Evolutionary conservation across 345 rosid species (phyloP), one percentile per base, ranked within the genome.

Genomic region (Sisymbrium altissimum): DNA sequence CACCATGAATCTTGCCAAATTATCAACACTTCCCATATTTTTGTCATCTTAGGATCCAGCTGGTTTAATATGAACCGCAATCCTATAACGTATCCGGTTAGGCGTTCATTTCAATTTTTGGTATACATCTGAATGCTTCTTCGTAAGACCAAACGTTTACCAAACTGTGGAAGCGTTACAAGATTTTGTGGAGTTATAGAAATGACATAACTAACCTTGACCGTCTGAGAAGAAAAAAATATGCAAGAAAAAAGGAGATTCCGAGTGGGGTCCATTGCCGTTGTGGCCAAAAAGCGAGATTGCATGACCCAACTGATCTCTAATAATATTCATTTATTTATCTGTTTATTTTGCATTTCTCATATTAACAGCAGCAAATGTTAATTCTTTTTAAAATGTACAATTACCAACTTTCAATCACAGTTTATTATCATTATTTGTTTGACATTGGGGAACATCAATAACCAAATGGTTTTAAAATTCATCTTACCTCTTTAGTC

Each of bases 221-320:
- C 6, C 1, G 11, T 48, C 8, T 30, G 27, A 44, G 12, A 38
- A 23, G 25, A 23, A 1, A 23, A 23, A 23, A 23, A 23, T n/a
- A n/a, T 23, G 35, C 5, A 38, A 57, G 15, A 5, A 36, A 39
- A 21, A 56, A 62, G 60, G 71, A 68, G 73, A 70, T 56, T 75
- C 27, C 14, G 18, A 49, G 84, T 79, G 88, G 86, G 83, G 56
- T 78, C 86, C 81, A 62, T 44, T 30, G 48, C 58, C 58, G 69
- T 60, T 67, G 73, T 60, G 46, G 3, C 56, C 48, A 41, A 64
- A 46, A 64, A 55, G 76, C 60, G 66, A 77, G 67, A 64, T 77
- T 65, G 80, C 80, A 71, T 77, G 80, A 77, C 73, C 53, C 59
- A 68, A 68, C 68, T 38, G 70, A 66, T 11, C 77, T 48, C 71